phyloP scores from a whole-genome alignment of 202 grass and related monocot species.

The Tripidium arundinaceum region DNA sequence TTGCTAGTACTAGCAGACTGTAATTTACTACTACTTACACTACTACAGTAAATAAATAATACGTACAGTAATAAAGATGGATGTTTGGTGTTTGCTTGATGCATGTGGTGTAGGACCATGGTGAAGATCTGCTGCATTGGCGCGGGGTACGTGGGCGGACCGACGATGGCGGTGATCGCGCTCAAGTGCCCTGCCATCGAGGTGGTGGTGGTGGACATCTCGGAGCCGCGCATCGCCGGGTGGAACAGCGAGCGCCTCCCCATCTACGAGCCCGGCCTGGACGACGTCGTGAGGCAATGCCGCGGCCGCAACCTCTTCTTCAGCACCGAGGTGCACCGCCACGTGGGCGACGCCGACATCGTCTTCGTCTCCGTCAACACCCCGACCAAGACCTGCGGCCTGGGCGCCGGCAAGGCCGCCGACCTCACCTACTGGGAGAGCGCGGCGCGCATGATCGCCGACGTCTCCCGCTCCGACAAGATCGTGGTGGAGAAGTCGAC shows the following conservation, averaged over 20 bases:
- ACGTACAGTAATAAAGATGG: no score
- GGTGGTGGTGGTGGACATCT: constrained; percentile 67
- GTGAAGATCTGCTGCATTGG: constrained; percentile 93
- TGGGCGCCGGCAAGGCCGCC: constrained; percentile 83
- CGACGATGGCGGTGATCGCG: constrained; percentile 89
- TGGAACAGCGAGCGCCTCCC: constrained; percentile 86
- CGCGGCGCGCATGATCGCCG: constrained; percentile 78
- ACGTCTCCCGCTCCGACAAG: constrained; percentile 83
- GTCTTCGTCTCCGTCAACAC: constrained; percentile 88
- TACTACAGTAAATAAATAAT: no score
- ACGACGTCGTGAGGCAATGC: constrained; percentile 73
- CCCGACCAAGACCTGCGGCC: constrained; percentile 79
- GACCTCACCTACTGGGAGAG: constrained; percentile 95
- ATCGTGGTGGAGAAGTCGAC: constrained; percentile 93
- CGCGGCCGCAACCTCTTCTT: constrained; percentile 79
- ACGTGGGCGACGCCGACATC: constrained; percentile 71
- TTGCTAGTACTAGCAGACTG: not conserved
- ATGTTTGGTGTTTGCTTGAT: not conserved
- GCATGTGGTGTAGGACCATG: not conserved
- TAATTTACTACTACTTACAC: not conserved
- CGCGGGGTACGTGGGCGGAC: constrained; percentile 82
- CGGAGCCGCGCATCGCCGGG: constrained; percentile 58
- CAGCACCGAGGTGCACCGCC: constrained; percentile 66
- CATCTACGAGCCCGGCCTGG: constrained; percentile 77
- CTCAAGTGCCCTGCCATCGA: constrained; percentile 76